These are phyloP conservation scores for Pseudopyrenochaeta lycopersici DNA, from an alignment of 2,329 filamentous ascomycete genomes.

Conservation along the genomic window DNA sequence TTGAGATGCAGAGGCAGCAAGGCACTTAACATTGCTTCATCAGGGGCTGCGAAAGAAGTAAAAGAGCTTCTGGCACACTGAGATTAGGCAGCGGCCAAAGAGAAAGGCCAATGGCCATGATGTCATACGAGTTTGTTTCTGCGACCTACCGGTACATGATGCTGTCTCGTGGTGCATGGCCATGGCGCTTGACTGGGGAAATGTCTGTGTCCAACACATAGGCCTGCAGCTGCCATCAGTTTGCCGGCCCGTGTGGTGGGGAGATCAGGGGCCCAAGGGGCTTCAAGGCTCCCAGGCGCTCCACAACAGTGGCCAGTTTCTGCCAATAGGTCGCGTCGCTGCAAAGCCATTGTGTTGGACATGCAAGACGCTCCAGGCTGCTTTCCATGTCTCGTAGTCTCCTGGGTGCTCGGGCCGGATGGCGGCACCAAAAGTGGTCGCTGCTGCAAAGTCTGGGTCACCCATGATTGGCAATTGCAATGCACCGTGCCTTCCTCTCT, in stretches of 20 bases:
- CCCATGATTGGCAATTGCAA: slow-evolving; percentile 13
- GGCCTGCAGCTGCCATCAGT: slow-evolving; percentile 30
- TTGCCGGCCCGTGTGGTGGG: slow-evolving; percentile 24
- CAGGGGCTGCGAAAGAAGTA: not conserved
- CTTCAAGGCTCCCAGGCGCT: slow-evolving; percentile 6
- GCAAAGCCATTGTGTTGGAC: slow-evolving; percentile 17
- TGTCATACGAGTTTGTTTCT: slow-evolving; percentile 23
- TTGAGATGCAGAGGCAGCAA: not conserved
- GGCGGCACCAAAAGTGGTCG: slow-evolving; percentile 29
- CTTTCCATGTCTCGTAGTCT: slow-evolving; percentile 21
- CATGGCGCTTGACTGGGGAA: slow-evolving; percentile 13
- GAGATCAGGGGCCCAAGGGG: slow-evolving; percentile 31
- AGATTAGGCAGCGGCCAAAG: slow-evolving; percentile 2
- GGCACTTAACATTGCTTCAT: not conserved
- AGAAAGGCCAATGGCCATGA: slow-evolving; percentile 12
- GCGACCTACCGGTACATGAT: not conserved
- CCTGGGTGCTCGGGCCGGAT: slow-evolving; percentile 24
- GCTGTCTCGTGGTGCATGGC: slow-evolving; percentile 25
- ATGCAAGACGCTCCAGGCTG: slow-evolving; percentile 13
- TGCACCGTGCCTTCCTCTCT: slow-evolving; percentile 29
- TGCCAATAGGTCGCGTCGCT: slow-evolving; percentile 22
- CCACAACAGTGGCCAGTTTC: slow-evolving; percentile 9
- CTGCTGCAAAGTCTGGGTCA: slow-evolving; percentile 20
- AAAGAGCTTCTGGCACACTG: slow-evolving; percentile 1
- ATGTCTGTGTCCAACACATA: slow-evolving; percentile 21